Evolutionary conservation across 495 filamentous ascomycete species (phyloP), one percentile per base, ranked within the genome.

Genomic region (Hyaloscypha variabilis): DNA sequence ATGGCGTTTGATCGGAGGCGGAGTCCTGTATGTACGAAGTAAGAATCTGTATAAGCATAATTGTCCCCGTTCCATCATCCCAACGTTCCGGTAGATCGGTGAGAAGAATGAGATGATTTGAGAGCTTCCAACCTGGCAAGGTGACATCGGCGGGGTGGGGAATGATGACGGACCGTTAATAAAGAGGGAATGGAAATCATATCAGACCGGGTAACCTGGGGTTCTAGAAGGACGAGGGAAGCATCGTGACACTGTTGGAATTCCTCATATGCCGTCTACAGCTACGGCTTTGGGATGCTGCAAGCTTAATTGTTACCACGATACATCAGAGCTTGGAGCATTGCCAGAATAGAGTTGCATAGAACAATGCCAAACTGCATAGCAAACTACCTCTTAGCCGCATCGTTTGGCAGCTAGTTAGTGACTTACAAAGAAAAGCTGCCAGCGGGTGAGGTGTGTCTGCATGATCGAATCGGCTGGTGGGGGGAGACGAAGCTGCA

Each of bases 1-100:
- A n/a, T 28, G 63, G 64, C 57, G 64, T 66, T 66, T 66, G 64
- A 66, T 66, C 46, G 28, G 56, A 55, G 64, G 46, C 31, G 8
- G 51, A 23, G 51, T n/a, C 49, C 19, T 19, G 49, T 51, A 46
- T 54, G 51, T 25, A 54, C 26, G 6, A 51, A 51, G 8, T 24
- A 25, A 54, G 21, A 54, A 54, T 54, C 51, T 54, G 51, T 8
- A 54, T 54, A 54, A 54, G 51, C 51, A 54, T 54, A 54, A 54
- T 25, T 25, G 24, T 54, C 10, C 39, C 10, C 13, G 39, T 46
- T 46, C 39, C 39, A 46, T 46, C 39, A 17, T 17, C 39, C 8
- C 39, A 46, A 19, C 19, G 39, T 46, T 46, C 39, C 39, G 39
- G 10, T 46, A 46, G 39, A 46, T 46, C 17, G 39, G 17, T 11